Evolutionary conservation across 306 rosid genomes (phyloP), one percentile per base, ranked within the genome.

Genomic region (Castanea mollissima): DNA sequence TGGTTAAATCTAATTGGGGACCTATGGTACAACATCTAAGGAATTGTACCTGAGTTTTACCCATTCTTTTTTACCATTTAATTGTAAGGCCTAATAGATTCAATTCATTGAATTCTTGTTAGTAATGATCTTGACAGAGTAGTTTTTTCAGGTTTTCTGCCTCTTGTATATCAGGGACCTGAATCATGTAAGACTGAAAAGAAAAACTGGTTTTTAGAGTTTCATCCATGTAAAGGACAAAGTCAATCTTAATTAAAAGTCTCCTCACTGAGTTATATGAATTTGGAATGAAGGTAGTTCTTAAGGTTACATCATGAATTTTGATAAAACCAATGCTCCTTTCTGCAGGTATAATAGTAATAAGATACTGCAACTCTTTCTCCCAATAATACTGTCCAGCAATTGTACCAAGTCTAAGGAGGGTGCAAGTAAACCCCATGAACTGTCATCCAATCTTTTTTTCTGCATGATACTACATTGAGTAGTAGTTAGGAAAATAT

Each of bases 301-400:
- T 74, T 27, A 65, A 65, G 29, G 59, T 35, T 69, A 41, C 21
- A 52, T 34, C 29, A 3, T 29, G 74, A 25, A 79, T 77, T 77
- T 69, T 54, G 8, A 72, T 69, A 59, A 60, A 34, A 54, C 31
- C 16, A 57, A 79, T 74, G 74, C 49, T 79, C 72, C 76, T 76
- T 8, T 77, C 38, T 81, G 87, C 88, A 92, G 97, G 89, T 92
- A 89, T 62, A 82, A 74, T 82, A 74, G 79, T 60, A 49, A 84
- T 77, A 86, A 88, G 83, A 76, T 51, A 44, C 55, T 76, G 71
- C 86, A 60, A 65, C 78, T 88, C 32, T 76, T 70, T 84, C 59
- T 85, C 38, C 82, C 78, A 12, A 46, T 82, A 75, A 25, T 25
- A 25, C 79, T 31, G 41, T 25, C 87, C 4, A 51, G 78, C 27